Percentiles rank a stretch among this genome's conserved stretches.
phyloP scores from a whole-genome alignment of 345 rosid genomes.

The Salix dunnii region DNA sequence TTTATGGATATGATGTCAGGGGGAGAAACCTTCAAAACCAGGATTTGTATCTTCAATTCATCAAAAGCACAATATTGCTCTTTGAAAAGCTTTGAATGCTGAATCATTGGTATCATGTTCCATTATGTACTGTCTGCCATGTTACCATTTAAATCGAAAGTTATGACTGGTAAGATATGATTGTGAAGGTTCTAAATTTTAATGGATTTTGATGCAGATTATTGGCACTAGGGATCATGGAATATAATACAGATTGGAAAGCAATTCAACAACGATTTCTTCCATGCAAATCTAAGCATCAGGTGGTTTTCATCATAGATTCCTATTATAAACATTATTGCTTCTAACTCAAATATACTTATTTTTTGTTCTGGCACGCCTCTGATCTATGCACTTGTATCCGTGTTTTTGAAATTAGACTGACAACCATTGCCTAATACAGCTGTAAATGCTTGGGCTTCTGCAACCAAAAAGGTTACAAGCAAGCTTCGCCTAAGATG shows the following conservation, averaged over 20 bases:
- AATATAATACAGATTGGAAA: slow-evolving; percentile 91
- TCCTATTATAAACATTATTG: neutral
- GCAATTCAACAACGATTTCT: slow-evolving; percentile 88
- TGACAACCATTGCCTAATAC: neutral
- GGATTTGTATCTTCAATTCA: neutral
- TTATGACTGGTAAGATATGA: neutral
- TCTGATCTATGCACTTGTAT: neutral
- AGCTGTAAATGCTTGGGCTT: neutral
- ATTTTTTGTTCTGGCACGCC: neutral
- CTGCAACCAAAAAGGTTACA: neutral
- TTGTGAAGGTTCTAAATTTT: slow-evolving; percentile 11
- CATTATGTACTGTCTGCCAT: neutral
- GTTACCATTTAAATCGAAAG: neutral
- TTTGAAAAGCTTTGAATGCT: too few relatives aligned
- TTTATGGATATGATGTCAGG: neutral
- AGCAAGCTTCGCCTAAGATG: neutral
- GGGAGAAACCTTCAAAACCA: neutral
- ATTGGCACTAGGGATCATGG: slow-evolving; percentile 83
- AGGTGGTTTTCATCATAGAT: slow-evolving; percentile 42
- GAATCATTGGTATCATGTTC: neutral
- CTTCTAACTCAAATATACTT: neutral
- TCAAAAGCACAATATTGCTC: neutral
- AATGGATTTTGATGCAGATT: slow-evolving; percentile 44
- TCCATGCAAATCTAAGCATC: slow-evolving; percentile 95
- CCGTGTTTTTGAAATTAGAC: neutral